Base-by-base conservation (phyloP, 148 eudicot genomes). In the Rhododendron vialii region DNA sequence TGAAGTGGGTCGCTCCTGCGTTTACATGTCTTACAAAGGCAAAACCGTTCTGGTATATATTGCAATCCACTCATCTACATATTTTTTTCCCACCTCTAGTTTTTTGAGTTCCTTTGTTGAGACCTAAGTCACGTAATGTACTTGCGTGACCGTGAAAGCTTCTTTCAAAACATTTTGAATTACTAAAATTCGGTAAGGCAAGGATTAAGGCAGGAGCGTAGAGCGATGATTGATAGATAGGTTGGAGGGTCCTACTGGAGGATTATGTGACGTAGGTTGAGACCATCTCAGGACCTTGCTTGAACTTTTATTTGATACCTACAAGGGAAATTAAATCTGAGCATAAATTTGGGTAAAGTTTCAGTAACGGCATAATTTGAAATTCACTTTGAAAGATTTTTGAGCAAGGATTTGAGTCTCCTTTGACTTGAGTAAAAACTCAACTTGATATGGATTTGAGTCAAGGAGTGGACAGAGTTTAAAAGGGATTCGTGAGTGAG, bases 1-100 rank as follows among this genome's bases (percentile, higher is more conserved):
- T 90, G 99, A 96, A 94, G 99, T 96, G 41, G 99, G 99, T 45
- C 92, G 99, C 48, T 96, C 98, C 53, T 96, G 98, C 88, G 92
- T 92, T 74, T 89, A 88, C 88, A 95, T 96, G 99, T 84, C 98
- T 48, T 96, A 83, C 89, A 96, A 96, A 86, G 98, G 99, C 47
- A 96, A 95, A 90, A 94, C 91, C 33, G 89, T 96, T 11, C 15
- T 96, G 98, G 98, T 94, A 91, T 82, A 55, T 17, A 15, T 20
- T 55, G 33, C 82, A 76, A 77, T 59, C 15, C n/a, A 9, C n/a
- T n/a, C 61, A 67, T 50, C 24, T 26, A 7, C 1, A 3, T 47
- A 22, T 6, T 35, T 1, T 36, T 55, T 15, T 45, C 18, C 9
- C n/a, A 78, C 3, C 20, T 33, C 1, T 53, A 1, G 22, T 15